Evolutionary conservation across 495 filamentous ascomycete species (phyloP), one percentile per base, ranked within the genome.

Genomic region (Cercophora sp.): DNA sequence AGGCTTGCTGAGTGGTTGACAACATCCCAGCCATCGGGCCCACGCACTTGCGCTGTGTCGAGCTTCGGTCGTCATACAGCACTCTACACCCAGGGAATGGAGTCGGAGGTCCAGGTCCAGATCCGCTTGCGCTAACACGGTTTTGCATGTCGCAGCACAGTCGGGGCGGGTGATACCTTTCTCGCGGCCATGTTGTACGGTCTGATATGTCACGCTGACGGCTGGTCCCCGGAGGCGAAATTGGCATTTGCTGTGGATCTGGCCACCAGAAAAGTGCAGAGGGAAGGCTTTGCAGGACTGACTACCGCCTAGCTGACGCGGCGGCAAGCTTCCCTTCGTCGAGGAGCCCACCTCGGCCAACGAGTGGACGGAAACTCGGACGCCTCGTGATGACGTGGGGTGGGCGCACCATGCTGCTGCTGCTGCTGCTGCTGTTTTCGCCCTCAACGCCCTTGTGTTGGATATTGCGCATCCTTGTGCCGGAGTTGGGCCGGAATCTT

Each of bases 161-260:
- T 87, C 42, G 85, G 85, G 37, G 86, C 86, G 51, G 86, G 85
- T 58, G 85, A 89, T 61, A 88, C 85, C 1, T 88, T 89, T 57
- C 81, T 86, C 54, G 85, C 85, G 6, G 86, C 84, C 20, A 80
- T 88, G 64, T 64, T 88, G 35, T 88, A 82, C 62, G 77, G 74
- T 16, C 59, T 86, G 55, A 66, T 76, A 39, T 79, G 70, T 56
- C 78, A 75, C 58, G 52, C 56, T 20, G 57, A 73, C 18, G 72
- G 76, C 54, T 84, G 81, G 83, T 61, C 70, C 56, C 59, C 73
- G 16, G 55, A 66, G 43, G 46, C 29, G 45, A 83, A 74, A 65
- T 69, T 88, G 42, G 54, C 50, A 13, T 86, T 87, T 67, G 84
- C 83, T 35, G 86, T 82, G 53, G 75, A 76, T 23, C 62, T 89